Evolutionary conservation across 768 basidiomycete genomes (phyloP).

Genomic region (Lepiota subincarnata): DNA sequence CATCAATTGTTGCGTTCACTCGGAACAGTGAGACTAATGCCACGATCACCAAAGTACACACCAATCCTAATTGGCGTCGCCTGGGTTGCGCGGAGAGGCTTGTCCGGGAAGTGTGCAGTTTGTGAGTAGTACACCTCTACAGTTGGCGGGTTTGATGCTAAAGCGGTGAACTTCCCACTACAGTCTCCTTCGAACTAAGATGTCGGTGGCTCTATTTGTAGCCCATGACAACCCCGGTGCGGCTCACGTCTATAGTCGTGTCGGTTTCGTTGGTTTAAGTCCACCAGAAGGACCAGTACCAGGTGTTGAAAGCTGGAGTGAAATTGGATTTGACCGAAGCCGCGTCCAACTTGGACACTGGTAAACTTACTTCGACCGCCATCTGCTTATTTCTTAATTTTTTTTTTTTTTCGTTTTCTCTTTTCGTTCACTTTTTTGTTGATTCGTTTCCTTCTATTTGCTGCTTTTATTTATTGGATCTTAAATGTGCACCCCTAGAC

Average conservation of each 20-base stretch:
- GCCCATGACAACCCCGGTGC: conserved; percentile 48
- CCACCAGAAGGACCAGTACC: conserved; percentile 26
- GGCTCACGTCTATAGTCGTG: conserved; percentile 52
- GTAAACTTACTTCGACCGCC: conserved; percentile 30
- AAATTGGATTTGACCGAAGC: conserved; percentile 55
- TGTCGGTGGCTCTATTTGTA: conserved; percentile 61
- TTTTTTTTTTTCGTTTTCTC: neutral
- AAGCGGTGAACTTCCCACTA: too few species aligned
- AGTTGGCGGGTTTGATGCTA: conserved; percentile 9
- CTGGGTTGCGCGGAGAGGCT: conserved; percentile 59
- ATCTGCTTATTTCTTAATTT: neutral
- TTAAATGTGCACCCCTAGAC: too few species aligned
- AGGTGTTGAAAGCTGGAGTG: conserved; percentile 51
- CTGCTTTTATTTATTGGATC: too few species aligned
- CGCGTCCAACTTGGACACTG: conserved; percentile 60
- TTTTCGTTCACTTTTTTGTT: neutral
- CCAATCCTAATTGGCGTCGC: conserved; percentile 46
- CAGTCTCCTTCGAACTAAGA: conserved; percentile 28
- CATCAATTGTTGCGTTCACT: conserved; percentile 67
- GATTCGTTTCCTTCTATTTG: neutral
- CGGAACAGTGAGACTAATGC: conserved; percentile 53
- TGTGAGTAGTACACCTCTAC: conserved; percentile 32
- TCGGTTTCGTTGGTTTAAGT: conserved; percentile 62
- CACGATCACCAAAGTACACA: conserved; percentile 72
- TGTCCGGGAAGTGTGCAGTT: conserved; percentile 50